Percentiles rank a stretch among this genome's conserved stretches.
These are phyloP conservation scores for Sporothrix variecibatus DNA, from an alignment of 2,329 filamentous ascomycete species.

Conservation along the genomic window DNA sequence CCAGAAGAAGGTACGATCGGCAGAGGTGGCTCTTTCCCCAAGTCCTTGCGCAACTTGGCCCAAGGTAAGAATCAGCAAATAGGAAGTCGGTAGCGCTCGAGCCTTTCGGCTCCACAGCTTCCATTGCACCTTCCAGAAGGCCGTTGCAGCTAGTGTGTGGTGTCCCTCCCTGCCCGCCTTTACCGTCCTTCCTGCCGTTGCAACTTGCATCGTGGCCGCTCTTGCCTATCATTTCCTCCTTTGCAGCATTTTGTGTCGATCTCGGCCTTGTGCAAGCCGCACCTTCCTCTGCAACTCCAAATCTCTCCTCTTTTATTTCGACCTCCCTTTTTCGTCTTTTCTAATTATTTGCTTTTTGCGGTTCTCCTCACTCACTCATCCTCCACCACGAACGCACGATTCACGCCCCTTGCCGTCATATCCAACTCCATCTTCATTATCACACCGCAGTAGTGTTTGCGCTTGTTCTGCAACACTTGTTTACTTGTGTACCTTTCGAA, in stretches of 20 bases:
- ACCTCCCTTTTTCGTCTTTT: background rate
- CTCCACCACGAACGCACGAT: background rate
- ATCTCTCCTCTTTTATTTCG: background rate
- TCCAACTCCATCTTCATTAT: background rate
- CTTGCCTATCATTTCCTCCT: background rate
- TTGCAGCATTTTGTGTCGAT: background rate
- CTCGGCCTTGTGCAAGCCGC: background rate
- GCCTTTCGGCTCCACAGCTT: background rate
- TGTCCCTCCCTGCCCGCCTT: background rate
- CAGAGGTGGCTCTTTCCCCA: background rate
- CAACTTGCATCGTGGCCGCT: background rate
- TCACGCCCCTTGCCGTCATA: background rate
- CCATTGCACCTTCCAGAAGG: slow-evolving; percentile 16
- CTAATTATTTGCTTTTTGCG: background rate
- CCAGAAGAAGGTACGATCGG: slow-evolving; percentile 9
- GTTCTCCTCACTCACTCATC: background rate
- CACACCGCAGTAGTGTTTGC: background rate
- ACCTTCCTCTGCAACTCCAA: background rate
- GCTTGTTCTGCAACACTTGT: slow-evolving; percentile 14
- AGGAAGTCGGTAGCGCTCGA: background rate
- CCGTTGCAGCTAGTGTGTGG: background rate
- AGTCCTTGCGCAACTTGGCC: background rate
- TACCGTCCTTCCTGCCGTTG: background rate
- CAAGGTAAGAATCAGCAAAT: background rate
- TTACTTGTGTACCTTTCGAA: background rate